These are phyloP conservation scores for Penicillium sumatraense DNA, from an alignment of 2,329 filamentous ascomycete species.

Conservation along the genomic window DNA sequence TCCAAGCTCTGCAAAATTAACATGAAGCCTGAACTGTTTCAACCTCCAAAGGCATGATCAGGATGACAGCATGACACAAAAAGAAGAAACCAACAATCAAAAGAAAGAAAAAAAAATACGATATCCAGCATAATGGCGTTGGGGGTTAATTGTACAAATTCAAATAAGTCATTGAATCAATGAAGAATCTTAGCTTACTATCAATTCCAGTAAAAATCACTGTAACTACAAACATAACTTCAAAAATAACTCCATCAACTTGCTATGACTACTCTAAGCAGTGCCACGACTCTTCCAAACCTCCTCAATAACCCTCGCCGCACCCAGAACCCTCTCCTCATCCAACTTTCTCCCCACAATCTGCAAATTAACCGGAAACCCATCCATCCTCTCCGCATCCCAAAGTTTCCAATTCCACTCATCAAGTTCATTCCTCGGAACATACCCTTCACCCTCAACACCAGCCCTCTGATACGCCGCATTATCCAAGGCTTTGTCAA, in stretches of 20 bases:
- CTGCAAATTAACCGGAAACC: constrained; percentile 59
- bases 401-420: constrained; percentile 58
- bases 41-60: constrained; percentile 44
- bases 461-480: too few species aligned
- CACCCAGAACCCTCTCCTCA: constrained; percentile 60
- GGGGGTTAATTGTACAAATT: constrained; percentile 16
- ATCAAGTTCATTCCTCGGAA: constrained; percentile 56
- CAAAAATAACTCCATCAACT: too few species aligned
- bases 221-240: too few species aligned
- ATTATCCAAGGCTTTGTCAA: too few species aligned
- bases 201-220: too few species aligned
- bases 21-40: constrained; percentile 88
- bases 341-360: constrained; percentile 57
- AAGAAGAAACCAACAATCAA: too few species aligned
- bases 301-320: constrained; percentile 38
- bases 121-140: constrained; percentile 30
- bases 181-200: too few species aligned
- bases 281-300: constrained; percentile 26
- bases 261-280: too few species aligned
- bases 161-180: too few species aligned
- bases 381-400: constrained; percentile 46
- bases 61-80: too few species aligned
- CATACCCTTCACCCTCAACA: constrained; percentile 45
- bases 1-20: constrained; percentile 92
- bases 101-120: constrained; percentile 3